Conservation (phyloP, 495 filamentous ascomycete species). For the Lichenothelia convexa region DNA sequence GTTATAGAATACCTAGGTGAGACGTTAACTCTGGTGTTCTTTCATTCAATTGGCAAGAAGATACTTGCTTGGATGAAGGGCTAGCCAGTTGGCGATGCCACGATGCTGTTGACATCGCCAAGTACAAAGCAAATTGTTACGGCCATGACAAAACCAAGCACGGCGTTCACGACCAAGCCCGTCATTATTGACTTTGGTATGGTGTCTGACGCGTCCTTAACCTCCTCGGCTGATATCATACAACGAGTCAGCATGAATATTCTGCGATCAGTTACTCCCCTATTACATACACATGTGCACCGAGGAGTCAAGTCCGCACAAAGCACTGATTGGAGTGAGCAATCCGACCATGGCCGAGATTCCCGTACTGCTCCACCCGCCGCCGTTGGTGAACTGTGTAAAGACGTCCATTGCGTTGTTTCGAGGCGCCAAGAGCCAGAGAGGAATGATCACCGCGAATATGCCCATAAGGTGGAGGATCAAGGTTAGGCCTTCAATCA, state of each 20-base stretch:
- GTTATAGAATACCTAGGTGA: slow-evolving; percentile 15
- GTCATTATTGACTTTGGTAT: slow-evolving; percentile 13
- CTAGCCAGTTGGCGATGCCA: slow-evolving; percentile 9
- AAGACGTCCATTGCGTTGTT: not conserved
- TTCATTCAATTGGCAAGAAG: no score
- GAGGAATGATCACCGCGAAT: slow-evolving; percentile 1
- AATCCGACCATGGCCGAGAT: slow-evolving; percentile 4
- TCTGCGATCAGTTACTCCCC: not conserved
- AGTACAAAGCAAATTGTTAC: slow-evolving; percentile 14
- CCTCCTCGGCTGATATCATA: slow-evolving; percentile 17
- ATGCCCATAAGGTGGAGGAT: slow-evolving; percentile 6
- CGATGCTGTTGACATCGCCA: slow-evolving; percentile 9
- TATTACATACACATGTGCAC: slow-evolving; percentile 5
- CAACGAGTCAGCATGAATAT: slow-evolving; percentile 8
- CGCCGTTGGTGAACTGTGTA: slow-evolving; percentile 2
- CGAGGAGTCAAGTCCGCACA: slow-evolving; percentile 6
- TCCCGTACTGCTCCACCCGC: slow-evolving; percentile 4
- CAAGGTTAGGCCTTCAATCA: slow-evolving; percentile 5
- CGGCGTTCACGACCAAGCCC: slow-evolving; percentile 9
- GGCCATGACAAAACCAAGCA: slow-evolving; percentile 13
- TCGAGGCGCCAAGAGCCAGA: slow-evolving; percentile 3
- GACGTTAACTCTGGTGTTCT: no score
- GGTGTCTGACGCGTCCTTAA: slow-evolving; percentile 11
- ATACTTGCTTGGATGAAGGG: slow-evolving; percentile 15
- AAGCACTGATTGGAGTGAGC: not conserved